phyloP scores from a whole-genome alignment of 2,329 filamentous ascomycete genomes.

The Colletotrichum abscissum region DNA sequence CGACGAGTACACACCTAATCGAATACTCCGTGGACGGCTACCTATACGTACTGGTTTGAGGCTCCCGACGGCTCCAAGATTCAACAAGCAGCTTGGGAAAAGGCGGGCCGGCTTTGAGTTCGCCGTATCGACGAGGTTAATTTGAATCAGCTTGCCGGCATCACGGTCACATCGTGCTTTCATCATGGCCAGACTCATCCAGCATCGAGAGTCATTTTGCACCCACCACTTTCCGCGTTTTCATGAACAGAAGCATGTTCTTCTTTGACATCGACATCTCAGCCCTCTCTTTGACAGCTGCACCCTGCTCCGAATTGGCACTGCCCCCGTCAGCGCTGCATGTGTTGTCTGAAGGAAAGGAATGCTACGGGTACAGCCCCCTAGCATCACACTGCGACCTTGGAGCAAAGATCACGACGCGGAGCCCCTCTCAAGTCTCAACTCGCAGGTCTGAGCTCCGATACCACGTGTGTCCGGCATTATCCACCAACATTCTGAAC shows the following conservation, averaged over 20 bases:
- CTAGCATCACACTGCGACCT: not conserved
- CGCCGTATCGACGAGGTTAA: not conserved
- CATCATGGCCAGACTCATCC: not conserved
- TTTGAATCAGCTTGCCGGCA: slow-evolving; percentile 6
- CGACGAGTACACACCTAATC: not conserved
- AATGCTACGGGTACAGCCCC: not conserved
- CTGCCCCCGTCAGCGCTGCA: not conserved
- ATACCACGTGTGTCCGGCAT: not conserved
- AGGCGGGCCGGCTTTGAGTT: not conserved
- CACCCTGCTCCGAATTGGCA: not conserved
- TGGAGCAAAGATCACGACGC: not conserved
- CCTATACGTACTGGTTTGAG: not conserved
- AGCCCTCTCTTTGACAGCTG: not conserved
- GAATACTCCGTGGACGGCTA: no score
- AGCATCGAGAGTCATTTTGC: not conserved
- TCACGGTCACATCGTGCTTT: slow-evolving; percentile 3
- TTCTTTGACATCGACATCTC: not conserved
- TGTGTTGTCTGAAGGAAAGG: not conserved
- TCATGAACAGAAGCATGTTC: not conserved
- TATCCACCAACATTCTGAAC: not conserved
- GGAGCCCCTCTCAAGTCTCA: not conserved
- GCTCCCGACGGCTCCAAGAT: no score
- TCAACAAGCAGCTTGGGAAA: not conserved
- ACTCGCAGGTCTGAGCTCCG: not conserved
- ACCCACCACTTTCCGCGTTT: not conserved